Conservation (phyloP, 1,284 basidiomycete species). For the Paramarasmius palmivorus region DNA sequence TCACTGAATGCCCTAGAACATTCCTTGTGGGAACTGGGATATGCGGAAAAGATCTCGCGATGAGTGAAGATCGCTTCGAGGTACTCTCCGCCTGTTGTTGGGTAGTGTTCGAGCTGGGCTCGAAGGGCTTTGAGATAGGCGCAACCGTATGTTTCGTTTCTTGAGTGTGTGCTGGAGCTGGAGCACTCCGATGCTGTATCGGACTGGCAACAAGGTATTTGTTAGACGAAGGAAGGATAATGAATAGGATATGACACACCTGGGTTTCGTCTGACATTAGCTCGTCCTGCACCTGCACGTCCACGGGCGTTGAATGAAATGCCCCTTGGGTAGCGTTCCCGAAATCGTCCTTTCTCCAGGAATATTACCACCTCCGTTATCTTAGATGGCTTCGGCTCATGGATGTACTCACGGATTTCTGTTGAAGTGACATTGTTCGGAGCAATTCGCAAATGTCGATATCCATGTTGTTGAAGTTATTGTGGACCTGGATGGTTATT, state of each 20-base stretch:
- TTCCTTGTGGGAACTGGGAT: constrained; percentile 56
- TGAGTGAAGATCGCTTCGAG: constrained; percentile 75
- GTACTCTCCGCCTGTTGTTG: constrained; percentile 68
- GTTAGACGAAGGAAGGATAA: constrained; percentile 5
- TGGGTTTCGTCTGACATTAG: constrained; percentile 40
- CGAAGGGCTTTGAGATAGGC: constrained; percentile 64
- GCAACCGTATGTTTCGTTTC: constrained; percentile 46
- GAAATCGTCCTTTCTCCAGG: constrained; percentile 41
- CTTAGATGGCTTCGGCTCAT: constrained; percentile 27
- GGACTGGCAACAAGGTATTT: constrained; percentile 32
- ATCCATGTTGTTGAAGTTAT: constrained; percentile 22
- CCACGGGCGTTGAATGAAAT: constrained; percentile 10
- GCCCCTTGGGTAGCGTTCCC: constrained; percentile 19
- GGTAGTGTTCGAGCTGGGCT: constrained; percentile 48
- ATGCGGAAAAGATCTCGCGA: constrained; percentile 62
- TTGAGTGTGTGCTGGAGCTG: constrained; percentile 39
- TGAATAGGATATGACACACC: constrained; percentile 29
- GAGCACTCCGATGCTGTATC: constrained; percentile 44
- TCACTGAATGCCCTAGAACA: constrained; percentile 65
- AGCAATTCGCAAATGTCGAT: constrained; percentile 51
- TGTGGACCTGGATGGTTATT: neutral
- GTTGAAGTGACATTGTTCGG: constrained; percentile 44
- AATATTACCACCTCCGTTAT: constrained; percentile 3
- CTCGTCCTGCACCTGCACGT: constrained; percentile 28
- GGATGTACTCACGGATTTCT: constrained; percentile 28